Evolutionary conservation across 2,329 filamentous ascomycete genomes (phyloP).

Genomic region (Pyricularia grisea): DNA sequence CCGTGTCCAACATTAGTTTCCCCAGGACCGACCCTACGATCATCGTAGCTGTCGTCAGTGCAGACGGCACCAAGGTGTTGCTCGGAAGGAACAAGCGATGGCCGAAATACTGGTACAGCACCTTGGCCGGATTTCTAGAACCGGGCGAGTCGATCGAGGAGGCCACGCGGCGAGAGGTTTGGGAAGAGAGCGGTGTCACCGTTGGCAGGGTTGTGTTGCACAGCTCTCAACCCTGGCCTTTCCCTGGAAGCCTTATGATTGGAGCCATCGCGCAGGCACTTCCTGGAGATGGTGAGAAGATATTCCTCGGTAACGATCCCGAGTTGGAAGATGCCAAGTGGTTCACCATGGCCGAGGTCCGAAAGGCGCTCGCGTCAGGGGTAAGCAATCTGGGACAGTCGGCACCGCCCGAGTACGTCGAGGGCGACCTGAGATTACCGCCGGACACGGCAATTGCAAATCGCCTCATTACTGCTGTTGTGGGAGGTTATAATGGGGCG

Average conservation of each 20-base stretch:
- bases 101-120: constrained; percentile 79
- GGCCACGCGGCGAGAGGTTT: constrained; percentile 73
- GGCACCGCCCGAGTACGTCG: constrained; percentile 57
- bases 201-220: constrained; percentile 74
- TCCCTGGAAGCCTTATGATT: constrained; percentile 78
- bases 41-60: constrained; percentile 85
- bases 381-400: constrained; percentile 58
- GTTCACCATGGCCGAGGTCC: constrained; percentile 74
- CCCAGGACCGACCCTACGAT: constrained; percentile 90
- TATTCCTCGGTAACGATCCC: constrained; percentile 77
- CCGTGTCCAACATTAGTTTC: constrained; percentile 84
- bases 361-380: constrained; percentile 60
- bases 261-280: constrained; percentile 80
- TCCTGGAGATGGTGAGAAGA: constrained; percentile 63
- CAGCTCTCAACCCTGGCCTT: constrained; percentile 81
- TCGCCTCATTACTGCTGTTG: constrained; percentile 72
- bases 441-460: constrained; percentile 88
- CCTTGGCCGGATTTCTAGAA: constrained; percentile 79
- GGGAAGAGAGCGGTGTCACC: constrained; percentile 73
- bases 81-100: constrained; percentile 80
- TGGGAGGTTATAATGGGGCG: constrained; percentile 59
- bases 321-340: constrained; percentile 87
- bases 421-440: constrained; percentile 72
- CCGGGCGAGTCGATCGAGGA: constrained; percentile 80
- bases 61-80: constrained; percentile 67